These are phyloP conservation scores for Tolypocladium inflatum DNA, from an alignment of 2,329 filamentous ascomycete species.

Conservation along the genomic window DNA sequence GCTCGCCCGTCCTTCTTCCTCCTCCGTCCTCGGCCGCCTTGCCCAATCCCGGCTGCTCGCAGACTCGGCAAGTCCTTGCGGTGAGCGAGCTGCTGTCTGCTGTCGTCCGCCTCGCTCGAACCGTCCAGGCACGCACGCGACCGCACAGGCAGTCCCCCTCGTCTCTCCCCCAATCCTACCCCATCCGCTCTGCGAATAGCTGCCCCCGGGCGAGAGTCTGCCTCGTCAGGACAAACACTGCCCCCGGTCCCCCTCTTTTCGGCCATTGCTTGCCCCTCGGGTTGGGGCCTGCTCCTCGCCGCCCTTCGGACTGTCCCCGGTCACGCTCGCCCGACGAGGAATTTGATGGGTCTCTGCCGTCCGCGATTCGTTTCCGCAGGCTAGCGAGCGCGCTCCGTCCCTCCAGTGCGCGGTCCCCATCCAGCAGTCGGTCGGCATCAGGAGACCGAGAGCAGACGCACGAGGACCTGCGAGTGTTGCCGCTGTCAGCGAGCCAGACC, in stretches of 20 bases:
- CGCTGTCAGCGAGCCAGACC: background rate
- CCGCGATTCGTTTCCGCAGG: background rate
- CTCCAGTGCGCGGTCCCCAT: background rate
- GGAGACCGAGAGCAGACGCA: background rate
- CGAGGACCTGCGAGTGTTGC: background rate
- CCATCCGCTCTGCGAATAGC: background rate
- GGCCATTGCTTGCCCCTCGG: background rate
- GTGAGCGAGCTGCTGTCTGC: background rate
- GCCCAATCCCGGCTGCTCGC: background rate
- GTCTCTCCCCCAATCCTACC: background rate
- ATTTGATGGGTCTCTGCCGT: background rate
- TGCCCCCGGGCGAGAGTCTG: background rate
- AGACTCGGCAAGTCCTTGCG: background rate
- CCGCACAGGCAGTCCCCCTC: background rate
- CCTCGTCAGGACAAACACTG: background rate
- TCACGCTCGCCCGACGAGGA: background rate
- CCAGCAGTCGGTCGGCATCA: background rate
- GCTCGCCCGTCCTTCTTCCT: background rate
- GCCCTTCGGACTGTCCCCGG: background rate
- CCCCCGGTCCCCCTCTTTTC: background rate
- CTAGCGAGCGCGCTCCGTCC: background rate
- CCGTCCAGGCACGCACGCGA: background rate
- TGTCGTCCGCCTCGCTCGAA: background rate
- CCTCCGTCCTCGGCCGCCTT: background rate
- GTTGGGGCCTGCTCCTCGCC: background rate